Conservation (phyloP, 129 eudicot species). For the Flaveria brownii region DNA sequence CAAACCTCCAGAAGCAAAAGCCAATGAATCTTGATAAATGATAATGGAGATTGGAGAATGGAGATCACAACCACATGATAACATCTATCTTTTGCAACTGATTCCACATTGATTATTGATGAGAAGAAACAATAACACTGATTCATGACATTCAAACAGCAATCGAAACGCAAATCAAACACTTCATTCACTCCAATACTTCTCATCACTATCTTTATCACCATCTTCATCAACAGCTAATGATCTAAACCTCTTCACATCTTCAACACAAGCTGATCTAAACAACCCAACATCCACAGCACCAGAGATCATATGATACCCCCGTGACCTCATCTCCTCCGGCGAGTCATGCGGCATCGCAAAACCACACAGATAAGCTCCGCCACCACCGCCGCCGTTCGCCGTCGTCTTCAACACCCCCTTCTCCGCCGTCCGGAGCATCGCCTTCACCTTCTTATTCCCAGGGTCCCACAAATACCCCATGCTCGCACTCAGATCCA, state of each 20-base stretch:
- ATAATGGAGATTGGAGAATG: too few species aligned
- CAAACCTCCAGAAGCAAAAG: too few species aligned
- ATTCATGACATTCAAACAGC: neutral
- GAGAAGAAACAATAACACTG: neutral
- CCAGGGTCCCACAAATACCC: constrained; percentile 98
- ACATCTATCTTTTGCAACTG: neutral
- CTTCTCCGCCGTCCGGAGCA: constrained; percentile 65
- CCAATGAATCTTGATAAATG: too few species aligned
- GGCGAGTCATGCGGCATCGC: constrained; percentile 79
- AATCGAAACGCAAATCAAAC: neutral
- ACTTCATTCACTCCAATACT: constrained; percentile 16
- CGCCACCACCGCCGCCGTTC: constrained; percentile 24
- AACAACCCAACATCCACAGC: constrained; percentile 77
- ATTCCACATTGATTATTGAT: neutral
- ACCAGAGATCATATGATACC: constrained; percentile 87
- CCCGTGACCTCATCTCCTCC: constrained; percentile 55
- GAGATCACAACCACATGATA: too few species aligned
- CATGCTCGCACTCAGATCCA: constrained; percentile 93
- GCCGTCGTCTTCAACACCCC: constrained; percentile 47
- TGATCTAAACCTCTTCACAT: neutral
- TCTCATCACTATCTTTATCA: constrained; percentile 2
- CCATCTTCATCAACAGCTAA: neutral
- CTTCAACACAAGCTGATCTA: constrained; percentile 55
- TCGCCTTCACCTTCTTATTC: constrained; percentile 79
- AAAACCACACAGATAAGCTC: constrained; percentile 57